phyloP scores from a whole-genome alignment of 306 rosid species.

The Senna tora region DNA sequence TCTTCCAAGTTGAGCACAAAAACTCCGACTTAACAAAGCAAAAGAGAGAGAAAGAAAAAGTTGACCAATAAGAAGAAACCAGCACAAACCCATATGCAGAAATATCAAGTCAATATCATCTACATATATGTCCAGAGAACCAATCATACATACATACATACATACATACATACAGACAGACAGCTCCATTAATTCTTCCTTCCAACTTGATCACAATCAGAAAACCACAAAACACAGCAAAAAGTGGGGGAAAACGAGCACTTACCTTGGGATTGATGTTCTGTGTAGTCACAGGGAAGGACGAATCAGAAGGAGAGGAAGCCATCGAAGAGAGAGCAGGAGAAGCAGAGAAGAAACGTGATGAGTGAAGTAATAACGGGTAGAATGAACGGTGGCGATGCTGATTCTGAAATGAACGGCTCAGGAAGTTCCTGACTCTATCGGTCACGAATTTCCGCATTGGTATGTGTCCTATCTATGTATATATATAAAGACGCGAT shows the following conservation, averaged over 20 bases:
- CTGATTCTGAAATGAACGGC: slow-evolving; percentile 35
- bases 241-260: neutral
- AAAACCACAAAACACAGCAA: neutral
- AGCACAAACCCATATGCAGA: slow-evolving; percentile 24
- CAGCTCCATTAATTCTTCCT: neutral
- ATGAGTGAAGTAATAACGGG: slow-evolving; percentile 30
- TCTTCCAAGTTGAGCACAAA: neutral
- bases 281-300: slow-evolving; percentile 33
- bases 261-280: slow-evolving; percentile 60
- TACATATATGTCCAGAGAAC: neutral
- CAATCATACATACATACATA: slow-evolving; percentile 18
- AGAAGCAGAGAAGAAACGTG: slow-evolving; percentile 47
- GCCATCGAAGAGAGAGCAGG: slow-evolving; percentile 25
- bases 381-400: slow-evolving; percentile 15
- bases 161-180: no score
- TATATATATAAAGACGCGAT: no score
- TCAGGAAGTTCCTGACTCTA: slow-evolving; percentile 30
- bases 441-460: slow-evolving; percentile 58
- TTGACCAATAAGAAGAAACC: neutral
- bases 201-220: neutral
- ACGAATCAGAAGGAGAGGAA: slow-evolving; percentile 9
- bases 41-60: no score
- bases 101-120: neutral
- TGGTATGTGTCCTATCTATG: no score
- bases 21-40: no score